Conservation (phyloP, 345 rosid species). For the Eucalyptus decipiens region DNA sequence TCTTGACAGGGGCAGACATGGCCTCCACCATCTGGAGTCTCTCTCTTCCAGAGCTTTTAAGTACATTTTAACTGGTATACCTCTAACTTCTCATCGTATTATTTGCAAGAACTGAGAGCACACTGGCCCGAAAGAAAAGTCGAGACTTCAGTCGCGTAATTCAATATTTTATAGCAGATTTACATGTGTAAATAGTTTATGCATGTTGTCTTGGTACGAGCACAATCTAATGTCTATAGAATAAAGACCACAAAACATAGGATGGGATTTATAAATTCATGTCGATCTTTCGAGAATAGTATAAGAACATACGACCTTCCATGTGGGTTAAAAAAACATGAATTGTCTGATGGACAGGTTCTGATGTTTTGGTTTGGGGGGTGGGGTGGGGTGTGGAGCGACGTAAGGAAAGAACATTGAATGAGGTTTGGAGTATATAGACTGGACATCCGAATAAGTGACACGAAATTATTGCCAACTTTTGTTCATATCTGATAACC, state of each 20-base stretch:
- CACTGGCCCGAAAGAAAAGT: not conserved
- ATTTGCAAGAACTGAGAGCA: not conserved
- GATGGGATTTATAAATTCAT: not conserved
- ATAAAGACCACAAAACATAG: not conserved
- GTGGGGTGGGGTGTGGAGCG: constrained; percentile 16
- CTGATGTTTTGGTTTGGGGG: constrained; percentile 7
- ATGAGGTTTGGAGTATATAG: constrained; percentile 10
- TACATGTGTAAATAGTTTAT: not conserved
- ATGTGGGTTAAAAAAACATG: constrained; percentile 9
- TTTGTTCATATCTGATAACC: not conserved
- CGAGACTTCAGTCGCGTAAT: not conserved
- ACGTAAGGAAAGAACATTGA: constrained; percentile 9
- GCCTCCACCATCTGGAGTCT: constrained; percentile 3
- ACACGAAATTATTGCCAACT: not conserved
- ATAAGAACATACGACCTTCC: not conserved
- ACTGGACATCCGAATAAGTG: not conserved
- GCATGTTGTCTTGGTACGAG: not conserved
- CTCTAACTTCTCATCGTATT: not conserved
- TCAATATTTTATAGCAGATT: not conserved
- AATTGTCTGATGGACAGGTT: constrained; percentile 21
- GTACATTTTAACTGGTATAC: not conserved
- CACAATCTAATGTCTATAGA: not conserved
- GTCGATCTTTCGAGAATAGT: not conserved
- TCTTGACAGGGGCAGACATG: constrained; percentile 21
- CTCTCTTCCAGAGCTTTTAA: constrained; percentile 19